These are phyloP conservation scores for Camptophora hylomeconis DNA, from an alignment of 2,329 filamentous ascomycete species.

Conservation along the genomic window DNA sequence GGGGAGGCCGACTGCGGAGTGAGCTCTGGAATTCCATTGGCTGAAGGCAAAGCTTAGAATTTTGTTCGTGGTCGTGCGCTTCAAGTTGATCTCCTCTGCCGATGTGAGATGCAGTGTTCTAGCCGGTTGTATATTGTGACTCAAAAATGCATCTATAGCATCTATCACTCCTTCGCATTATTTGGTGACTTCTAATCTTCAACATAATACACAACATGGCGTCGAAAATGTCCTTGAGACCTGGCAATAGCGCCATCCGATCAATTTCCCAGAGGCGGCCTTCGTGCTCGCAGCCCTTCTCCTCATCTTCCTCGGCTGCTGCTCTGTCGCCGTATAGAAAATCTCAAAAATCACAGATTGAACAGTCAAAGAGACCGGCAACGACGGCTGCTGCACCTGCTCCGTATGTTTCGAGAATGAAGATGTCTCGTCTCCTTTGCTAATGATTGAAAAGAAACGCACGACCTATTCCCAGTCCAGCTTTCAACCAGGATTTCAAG, in stretches of 20 bases:
- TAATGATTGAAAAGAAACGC: constrained; percentile 31
- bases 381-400: constrained; percentile 38
- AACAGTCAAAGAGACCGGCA: constrained; percentile 28
- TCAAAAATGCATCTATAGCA: too few relatives aligned
- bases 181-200: too few relatives aligned
- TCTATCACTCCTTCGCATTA: too few relatives aligned
- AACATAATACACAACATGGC: constrained; percentile 12
- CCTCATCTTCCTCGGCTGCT: constrained; percentile 30
- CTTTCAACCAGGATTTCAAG: constrained; percentile 40
- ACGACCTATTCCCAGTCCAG: constrained; percentile 50
- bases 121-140: too few relatives aligned
- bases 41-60: too few relatives aligned
- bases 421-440: constrained; percentile 11
- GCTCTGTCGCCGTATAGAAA: constrained; percentile 34
- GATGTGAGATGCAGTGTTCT: too few relatives aligned
- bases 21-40: too few relatives aligned
- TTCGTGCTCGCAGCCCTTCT: constrained; percentile 29
- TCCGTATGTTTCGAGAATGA: constrained; percentile 34
- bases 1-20: too few relatives aligned
- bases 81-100: too few relatives aligned
- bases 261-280: constrained; percentile 31
- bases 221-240: constrained; percentile 33
- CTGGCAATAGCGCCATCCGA: constrained; percentile 36
- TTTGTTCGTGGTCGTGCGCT: too few relatives aligned
- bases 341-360: constrained; percentile 21